Percentiles rank a stretch among this genome's conserved stretches.
phyloP scores from a whole-genome alignment of 1,284 basidiomycete species.

The Gymnopus androsaceus region DNA sequence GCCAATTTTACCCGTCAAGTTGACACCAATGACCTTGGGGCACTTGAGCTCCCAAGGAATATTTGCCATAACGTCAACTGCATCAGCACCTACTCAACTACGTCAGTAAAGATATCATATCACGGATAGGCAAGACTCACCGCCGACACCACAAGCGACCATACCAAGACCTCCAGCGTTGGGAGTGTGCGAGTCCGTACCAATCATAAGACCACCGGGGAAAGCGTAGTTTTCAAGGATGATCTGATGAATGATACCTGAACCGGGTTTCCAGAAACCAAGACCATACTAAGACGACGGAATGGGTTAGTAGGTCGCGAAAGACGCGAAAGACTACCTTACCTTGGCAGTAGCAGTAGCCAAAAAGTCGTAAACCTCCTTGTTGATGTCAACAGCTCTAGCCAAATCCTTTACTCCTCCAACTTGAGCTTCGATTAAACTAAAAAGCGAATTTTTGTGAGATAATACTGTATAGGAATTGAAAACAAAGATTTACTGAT shows the following conservation, averaged over 20 bases:
- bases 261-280: conserved; percentile 99
- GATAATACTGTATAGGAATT: too few relatives aligned
- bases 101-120: too few relatives aligned
- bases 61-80: conserved; percentile 97
- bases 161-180: conserved; percentile 99
- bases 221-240: conserved; percentile 99
- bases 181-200: conserved; percentile 98
- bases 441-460: too few relatives aligned
- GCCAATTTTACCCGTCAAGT: conserved; percentile 91
- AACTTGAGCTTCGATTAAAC: conserved; percentile 91
- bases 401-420: conserved; percentile 93
- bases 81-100: too few relatives aligned
- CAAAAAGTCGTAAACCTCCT: conserved; percentile 99
- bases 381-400: conserved; percentile 93
- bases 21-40: conserved; percentile 98
- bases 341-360: conserved; percentile 95
- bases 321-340: conserved; percentile 15
- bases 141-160: conserved; percentile 99
- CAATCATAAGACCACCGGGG: conserved; percentile 99
- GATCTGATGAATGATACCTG: conserved; percentile 97
- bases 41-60: conserved; percentile 99
- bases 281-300: conserved; percentile 76
- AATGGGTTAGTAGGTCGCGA: conserved; percentile 2
- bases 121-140: too few relatives aligned
- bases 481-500: too few relatives aligned